Percentiles rank a stretch among this genome's conserved stretches.
These are phyloP conservation scores for Mycena maculata DNA, from an alignment of 768 basidiomycete genomes.

Conservation along the genomic window DNA sequence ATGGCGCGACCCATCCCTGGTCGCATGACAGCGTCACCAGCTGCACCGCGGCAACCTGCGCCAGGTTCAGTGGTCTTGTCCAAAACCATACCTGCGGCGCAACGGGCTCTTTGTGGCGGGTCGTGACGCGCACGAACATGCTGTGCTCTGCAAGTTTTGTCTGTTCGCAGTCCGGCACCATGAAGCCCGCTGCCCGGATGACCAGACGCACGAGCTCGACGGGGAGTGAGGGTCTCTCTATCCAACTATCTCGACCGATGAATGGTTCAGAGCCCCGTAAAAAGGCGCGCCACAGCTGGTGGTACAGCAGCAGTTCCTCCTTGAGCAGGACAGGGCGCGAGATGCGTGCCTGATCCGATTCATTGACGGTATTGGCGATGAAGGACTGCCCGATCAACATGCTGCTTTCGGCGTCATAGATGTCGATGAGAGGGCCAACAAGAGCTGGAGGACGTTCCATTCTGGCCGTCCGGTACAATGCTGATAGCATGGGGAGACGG, in stretches of 20 bases:
- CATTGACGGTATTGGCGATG: background rate
- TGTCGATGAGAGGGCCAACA: background rate
- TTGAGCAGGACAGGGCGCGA: background rate
- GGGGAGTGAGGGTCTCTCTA: conserved; percentile 10
- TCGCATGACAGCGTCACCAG: conserved; percentile 19
- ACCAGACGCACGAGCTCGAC: conserved; percentile 22
- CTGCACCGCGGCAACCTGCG: conserved; percentile 7
- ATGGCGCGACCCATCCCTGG: conserved; percentile 3
- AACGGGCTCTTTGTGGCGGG: background rate
- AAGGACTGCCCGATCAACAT: background rate
- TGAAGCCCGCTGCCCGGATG: conserved; percentile 13
- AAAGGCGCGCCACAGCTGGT: background rate
- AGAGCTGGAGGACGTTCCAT: background rate
- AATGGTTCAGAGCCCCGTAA: background rate
- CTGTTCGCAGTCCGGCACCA: conserved; percentile 14
- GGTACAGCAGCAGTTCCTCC: background rate
- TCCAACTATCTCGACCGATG: no score
- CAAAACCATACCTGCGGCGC: conserved; percentile 25
- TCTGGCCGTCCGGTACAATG: no score
- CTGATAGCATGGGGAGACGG: no score
- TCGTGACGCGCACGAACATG: conserved; percentile 12
- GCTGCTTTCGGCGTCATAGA: background rate
- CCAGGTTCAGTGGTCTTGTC: conserved; percentile 7
- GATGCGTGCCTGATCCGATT: background rate
- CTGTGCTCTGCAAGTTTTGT: background rate